Evolutionary conservation across 495 filamentous ascomycete species (phyloP).

Genomic region (Penicillium chermesinum): DNA sequence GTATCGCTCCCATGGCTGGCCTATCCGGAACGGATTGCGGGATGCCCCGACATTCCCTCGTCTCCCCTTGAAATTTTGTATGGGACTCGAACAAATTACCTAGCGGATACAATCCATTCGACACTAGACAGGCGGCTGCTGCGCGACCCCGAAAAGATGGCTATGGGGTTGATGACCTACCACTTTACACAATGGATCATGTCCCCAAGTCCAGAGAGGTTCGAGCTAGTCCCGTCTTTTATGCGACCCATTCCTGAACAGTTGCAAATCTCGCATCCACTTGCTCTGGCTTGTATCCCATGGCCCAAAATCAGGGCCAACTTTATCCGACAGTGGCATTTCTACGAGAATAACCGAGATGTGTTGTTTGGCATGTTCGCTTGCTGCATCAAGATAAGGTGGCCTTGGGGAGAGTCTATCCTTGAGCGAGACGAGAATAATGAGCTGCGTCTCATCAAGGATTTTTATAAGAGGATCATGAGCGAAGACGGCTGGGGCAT

Average conservation of each 20-base stretch:
- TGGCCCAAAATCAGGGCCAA: slow-evolving; percentile 23
- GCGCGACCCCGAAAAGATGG: slow-evolving; percentile 24
- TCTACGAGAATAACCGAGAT: slow-evolving; percentile 12
- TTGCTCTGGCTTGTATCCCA: slow-evolving; percentile 14
- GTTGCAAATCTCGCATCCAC: slow-evolving; percentile 17
- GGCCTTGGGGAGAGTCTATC: slow-evolving; percentile 27
- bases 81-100: slow-evolving; percentile 21
- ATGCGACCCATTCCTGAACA: slow-evolving; percentile 18
- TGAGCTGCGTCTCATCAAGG: slow-evolving; percentile 15
- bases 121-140: slow-evolving; percentile 16
- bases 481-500: slow-evolving; percentile 24
- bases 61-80: slow-evolving; percentile 28
- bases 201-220: slow-evolving; percentile 19
- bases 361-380: slow-evolving; percentile 22
- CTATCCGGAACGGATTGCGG: slow-evolving; percentile 13
- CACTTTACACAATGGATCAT: slow-evolving; percentile 21
- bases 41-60: slow-evolving; percentile 16
- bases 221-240: slow-evolving; percentile 11
- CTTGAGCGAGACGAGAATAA: slow-evolving; percentile 23
- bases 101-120: slow-evolving; percentile 24
- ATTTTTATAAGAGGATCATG: slow-evolving; percentile 23
- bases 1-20: slow-evolving; percentile 14
- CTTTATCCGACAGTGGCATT: slow-evolving; percentile 20
- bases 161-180: slow-evolving; percentile 21
- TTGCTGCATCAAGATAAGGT: slow-evolving; percentile 27